Evolutionary conservation across 1,284 basidiomycete genomes (phyloP), one percentile per base, ranked within the genome.

Genomic region (Cronartium quercuum): DNA sequence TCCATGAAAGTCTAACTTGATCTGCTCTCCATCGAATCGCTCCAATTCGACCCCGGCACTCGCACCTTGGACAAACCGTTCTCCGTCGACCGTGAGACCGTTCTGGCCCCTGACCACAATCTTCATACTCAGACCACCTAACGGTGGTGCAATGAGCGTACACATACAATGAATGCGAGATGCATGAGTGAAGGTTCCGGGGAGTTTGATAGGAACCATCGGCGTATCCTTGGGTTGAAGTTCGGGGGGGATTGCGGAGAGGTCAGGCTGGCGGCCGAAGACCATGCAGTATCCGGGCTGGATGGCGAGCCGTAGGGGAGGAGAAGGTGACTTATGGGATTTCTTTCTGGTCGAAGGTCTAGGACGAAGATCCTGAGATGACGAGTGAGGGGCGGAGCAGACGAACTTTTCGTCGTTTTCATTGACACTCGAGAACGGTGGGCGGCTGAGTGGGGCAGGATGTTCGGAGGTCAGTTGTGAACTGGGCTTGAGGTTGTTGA

Each of bases 21-120:
- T 65, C 47, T 75, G 71, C 62, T 75, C 71, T 41, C 71, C 71
- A 35, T 75, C 71, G 34, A 42, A 38, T 18, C 64, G 5, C 41
- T 66, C 40, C 3, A 75, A 55, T 40, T 75, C 71, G 13, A 75
- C 64, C 5, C 71, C 71, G 38, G 63, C 63, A 62, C 71, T 75
- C 3, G 51, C 65, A 40, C 71, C 71, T 51, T 75, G 63, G 6
- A 44, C 55, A 24, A 75, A 67, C 3, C 64, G 18, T 58, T 75
- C 55, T 21, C 64, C 71, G 47, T 75, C 71, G 24, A 75, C 71
- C 71, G 62, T 75, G 18, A 75, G 21, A 7, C 71, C 71, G 42
- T 75, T 75, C 38, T 75, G 71, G 29, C 71, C 71, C 21, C 62
- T 75, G 64, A 75, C 71, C n/a, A 75, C 65, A 34, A 75, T 67